Conservation (phyloP, 148 eudicot genomes). For the Spergularia bocconei region DNA sequence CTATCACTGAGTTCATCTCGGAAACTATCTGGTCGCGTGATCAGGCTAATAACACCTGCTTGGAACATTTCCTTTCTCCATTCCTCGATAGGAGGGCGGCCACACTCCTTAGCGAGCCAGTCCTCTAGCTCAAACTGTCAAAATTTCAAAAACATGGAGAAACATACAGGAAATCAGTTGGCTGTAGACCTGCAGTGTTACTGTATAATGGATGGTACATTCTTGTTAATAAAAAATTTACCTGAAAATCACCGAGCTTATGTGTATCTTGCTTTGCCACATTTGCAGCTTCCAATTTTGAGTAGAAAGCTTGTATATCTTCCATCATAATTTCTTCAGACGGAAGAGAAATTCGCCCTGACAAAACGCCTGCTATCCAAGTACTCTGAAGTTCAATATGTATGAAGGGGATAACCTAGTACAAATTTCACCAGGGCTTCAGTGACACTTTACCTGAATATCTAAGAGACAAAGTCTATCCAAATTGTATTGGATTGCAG, state of each 20-base stretch:
- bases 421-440: neutral
- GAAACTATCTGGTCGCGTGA: constrained; percentile 42
- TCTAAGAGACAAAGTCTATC: too few species aligned
- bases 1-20: constrained; percentile 62
- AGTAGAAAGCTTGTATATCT: constrained; percentile 62
- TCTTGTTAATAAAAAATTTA: constrained; percentile 8
- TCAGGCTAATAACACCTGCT: constrained; percentile 18
- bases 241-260: constrained; percentile 43
- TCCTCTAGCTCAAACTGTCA: constrained; percentile 65
- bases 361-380: constrained; percentile 83
- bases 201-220: neutral
- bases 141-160: neutral
- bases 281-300: constrained; percentile 48
- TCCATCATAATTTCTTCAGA: constrained; percentile 62
- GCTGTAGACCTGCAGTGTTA: too few species aligned
- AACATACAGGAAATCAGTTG: too few species aligned
- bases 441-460: neutral
- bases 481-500: neutral
- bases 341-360: constrained; percentile 63
- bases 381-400: constrained; percentile 67
- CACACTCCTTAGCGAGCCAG: constrained; percentile 66
- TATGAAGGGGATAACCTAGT: constrained; percentile 62
- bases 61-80: constrained; percentile 70
- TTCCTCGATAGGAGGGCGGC: constrained; percentile 46
- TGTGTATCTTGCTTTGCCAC: constrained; percentile 80